Percentiles rank a stretch among this genome's conserved stretches.
Conservation (phyloP, 1,284 basidiomycete species). For the Cutaneotrichosporon arboriforme region DNA sequence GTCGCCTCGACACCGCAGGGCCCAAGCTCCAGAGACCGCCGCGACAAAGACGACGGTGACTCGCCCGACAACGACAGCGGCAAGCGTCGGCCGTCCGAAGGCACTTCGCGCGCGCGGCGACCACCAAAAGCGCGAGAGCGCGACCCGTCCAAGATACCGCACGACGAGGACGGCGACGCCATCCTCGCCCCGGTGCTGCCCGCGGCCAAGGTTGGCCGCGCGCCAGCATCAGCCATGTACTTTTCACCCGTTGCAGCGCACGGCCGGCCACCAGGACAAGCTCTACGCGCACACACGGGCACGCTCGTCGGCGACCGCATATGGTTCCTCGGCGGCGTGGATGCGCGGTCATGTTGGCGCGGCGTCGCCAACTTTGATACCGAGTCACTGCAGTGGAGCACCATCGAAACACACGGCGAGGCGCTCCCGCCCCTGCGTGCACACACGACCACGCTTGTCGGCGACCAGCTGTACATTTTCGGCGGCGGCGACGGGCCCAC, state of each 20-base stretch:
- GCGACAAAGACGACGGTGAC: slow-evolving; percentile 14
- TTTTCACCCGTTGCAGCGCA: slow-evolving; percentile 79
- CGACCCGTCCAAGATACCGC: slow-evolving; percentile 6
- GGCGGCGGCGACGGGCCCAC: slow-evolving; percentile 75
- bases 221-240: slow-evolving; percentile 59
- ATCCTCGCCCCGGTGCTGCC: slow-evolving; percentile 21
- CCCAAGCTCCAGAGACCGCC: neutral
- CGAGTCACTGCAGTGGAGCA: slow-evolving; percentile 85
- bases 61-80: slow-evolving; percentile 4
- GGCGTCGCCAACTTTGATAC: slow-evolving; percentile 83
- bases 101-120: slow-evolving; percentile 2
- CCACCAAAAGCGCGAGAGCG: slow-evolving; percentile 19
- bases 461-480: slow-evolving; percentile 62
- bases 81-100: slow-evolving; percentile 5
- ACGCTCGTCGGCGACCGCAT: slow-evolving; percentile 73
- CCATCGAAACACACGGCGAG: slow-evolving; percentile 67
- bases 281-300: slow-evolving; percentile 75
- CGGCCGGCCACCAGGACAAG: slow-evolving; percentile 65
- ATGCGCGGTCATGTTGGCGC: slow-evolving; percentile 63
- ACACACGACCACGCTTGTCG: slow-evolving; percentile 80
- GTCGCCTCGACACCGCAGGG: neutral
- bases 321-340: slow-evolving; percentile 86
- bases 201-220: slow-evolving; percentile 19
- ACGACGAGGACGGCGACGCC: slow-evolving; percentile 1
- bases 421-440: slow-evolving; percentile 75